Conservation (phyloP, 805 yeast species). For the Candida alai region DNA sequence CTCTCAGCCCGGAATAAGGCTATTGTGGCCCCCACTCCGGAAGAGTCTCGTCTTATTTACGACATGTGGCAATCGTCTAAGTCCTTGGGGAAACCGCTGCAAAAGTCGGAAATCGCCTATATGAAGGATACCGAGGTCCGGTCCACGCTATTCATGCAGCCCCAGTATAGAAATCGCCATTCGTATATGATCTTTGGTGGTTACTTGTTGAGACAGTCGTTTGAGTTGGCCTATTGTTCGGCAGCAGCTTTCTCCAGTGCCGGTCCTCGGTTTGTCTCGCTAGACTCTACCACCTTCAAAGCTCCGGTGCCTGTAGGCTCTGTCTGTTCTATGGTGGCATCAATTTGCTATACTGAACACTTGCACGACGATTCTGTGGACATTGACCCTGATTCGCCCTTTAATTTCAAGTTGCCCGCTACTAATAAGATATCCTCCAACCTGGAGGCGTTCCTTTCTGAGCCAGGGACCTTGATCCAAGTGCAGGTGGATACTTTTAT, state of each 20-base stretch:
- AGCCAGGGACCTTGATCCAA: conserved; percentile 86
- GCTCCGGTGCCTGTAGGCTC: conserved; percentile 96
- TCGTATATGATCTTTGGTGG: conserved; percentile 96
- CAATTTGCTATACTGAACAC: conserved; percentile 84
- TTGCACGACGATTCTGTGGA: conserved; percentile 40
- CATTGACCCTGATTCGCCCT: conserved; percentile 29
- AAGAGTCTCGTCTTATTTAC: conserved; percentile 73
- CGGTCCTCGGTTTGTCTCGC: conserved; percentile 82
- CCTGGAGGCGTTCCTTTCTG: conserved; percentile 57
- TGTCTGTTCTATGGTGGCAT: conserved; percentile 76
- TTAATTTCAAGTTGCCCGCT: conserved; percentile 52
- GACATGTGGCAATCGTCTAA: conserved; percentile 57
- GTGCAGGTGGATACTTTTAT: conserved; percentile 84
- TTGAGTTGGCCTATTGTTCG: conserved; percentile 89
- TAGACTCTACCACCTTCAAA: conserved; percentile 87
- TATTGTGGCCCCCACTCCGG: conserved; percentile 58
- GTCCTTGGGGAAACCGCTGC: conserved; percentile 39
- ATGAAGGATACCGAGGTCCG: conserved; percentile 70
- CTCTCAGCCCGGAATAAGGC: conserved; percentile 64
- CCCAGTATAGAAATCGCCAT: conserved; percentile 93
- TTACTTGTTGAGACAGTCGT: conserved; percentile 84
- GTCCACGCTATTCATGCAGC: conserved; percentile 90
- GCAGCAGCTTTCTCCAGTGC: conserved; percentile 86
- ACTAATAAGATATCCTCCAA: conserved; percentile 52
- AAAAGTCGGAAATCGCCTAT: conserved; percentile 45